Evolutionary conservation across 306 rosid species (phyloP).

Genomic region (Abrus precatorius): DNA sequence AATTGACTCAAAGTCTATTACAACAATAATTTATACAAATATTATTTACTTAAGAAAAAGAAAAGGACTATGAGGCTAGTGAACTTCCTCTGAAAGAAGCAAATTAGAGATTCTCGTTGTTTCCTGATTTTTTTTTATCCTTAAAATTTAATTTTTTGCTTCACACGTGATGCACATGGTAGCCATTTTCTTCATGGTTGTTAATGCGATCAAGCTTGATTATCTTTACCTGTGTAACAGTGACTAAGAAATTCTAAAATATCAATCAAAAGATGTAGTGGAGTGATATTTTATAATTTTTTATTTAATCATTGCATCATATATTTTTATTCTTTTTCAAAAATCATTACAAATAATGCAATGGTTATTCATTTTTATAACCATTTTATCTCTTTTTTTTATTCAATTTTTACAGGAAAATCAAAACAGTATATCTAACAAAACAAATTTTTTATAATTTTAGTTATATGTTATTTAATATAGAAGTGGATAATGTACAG

Average conservation of each 20-base stretch:
- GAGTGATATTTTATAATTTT: background rate
- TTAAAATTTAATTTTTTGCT: background rate
- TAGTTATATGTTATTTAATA: background rate
- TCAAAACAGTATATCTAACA: background rate
- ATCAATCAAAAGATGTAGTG: background rate
- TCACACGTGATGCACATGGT: slow-evolving; percentile 25
- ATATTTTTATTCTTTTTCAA: background rate
- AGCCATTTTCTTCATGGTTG: slow-evolving; percentile 3
- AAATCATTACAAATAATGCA: background rate
- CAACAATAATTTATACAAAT: background rate
- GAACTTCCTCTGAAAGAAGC: slow-evolving; percentile 44
- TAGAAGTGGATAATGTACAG: background rate
- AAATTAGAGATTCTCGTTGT: slow-evolving; percentile 39
- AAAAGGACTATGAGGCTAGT: background rate
- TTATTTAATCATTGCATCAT: background rate
- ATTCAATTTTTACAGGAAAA: no score
- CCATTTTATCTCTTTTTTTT: background rate
- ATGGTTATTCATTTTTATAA: background rate
- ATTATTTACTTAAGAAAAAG: background rate
- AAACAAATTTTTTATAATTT: background rate
- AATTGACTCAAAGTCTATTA: background rate
- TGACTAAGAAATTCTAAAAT: background rate
- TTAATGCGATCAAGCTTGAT: background rate
- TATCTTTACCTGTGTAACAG: background rate
- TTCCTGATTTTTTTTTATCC: background rate